Evolutionary conservation across 148 eudicot genomes (phyloP).

Genomic region (Salicornia ramosissima): DNA sequence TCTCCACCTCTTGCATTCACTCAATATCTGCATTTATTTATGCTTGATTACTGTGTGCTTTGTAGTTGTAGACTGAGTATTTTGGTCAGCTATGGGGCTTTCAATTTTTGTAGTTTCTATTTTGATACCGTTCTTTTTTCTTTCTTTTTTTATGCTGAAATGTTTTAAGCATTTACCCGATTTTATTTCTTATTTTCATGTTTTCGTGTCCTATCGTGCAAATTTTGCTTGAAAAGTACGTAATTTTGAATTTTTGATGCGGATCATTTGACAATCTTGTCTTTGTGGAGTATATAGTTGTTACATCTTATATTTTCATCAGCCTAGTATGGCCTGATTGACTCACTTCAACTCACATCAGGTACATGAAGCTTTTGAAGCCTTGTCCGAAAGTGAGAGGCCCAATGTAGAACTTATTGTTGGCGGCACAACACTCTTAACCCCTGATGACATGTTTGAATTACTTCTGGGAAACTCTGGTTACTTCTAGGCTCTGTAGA

Average conservation of each 20-base stretch:
- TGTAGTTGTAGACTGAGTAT: not conserved
- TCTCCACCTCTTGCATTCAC: not conserved
- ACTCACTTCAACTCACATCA: slow-evolving; percentile 21
- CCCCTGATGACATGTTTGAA: slow-evolving; percentile 72
- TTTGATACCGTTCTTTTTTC: too few species aligned
- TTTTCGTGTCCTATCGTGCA: too few species aligned
- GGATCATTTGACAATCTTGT: not conserved
- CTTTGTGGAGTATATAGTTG: not conserved
- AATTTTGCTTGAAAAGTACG: not conserved
- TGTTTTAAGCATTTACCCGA: not conserved
- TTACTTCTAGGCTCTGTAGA: slow-evolving; percentile 29
- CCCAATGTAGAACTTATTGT: slow-evolving; percentile 70
- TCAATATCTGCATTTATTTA: not conserved
- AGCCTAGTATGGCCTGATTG: not conserved
- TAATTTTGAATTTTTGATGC: not conserved
- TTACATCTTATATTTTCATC: not conserved
- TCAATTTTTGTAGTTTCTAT: not conserved
- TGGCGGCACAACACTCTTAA: slow-evolving; percentile 86
- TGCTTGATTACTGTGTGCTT: slow-evolving; percentile 7
- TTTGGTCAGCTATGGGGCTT: not conserved
- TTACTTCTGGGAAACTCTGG: slow-evolving; percentile 69
- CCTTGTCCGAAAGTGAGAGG: slow-evolving; percentile 69
- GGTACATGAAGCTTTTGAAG: slow-evolving; percentile 86
- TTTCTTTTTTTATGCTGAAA: not conserved
- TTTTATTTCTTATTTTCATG: not conserved